Evolutionary conservation across 345 rosid genomes (phyloP).

Genomic region (Corymbia maculata): DNA sequence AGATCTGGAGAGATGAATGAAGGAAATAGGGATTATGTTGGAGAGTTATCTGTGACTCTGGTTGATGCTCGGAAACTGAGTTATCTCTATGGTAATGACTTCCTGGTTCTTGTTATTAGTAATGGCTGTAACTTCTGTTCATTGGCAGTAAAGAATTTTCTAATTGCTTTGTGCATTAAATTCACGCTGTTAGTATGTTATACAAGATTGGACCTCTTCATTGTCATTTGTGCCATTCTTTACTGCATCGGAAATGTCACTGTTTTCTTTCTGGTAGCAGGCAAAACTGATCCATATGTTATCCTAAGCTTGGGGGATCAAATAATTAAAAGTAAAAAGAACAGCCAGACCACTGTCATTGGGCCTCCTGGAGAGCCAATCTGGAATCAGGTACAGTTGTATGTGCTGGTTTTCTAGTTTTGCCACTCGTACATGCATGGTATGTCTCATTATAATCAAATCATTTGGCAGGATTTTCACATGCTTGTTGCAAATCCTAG

Average conservation of each 20-base stretch:
- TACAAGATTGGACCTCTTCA: background rate
- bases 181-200: background rate
- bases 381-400: slow-evolving; percentile 86
- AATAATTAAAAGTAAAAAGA: slow-evolving; percentile 85
- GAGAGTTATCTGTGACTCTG: slow-evolving; percentile 91
- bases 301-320: slow-evolving; percentile 75
- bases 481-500: slow-evolving; percentile 86
- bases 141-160: background rate
- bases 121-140: background rate
- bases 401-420: background rate
- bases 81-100: slow-evolving; percentile 55
- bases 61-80: slow-evolving; percentile 90
- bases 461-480: slow-evolving; percentile 74
- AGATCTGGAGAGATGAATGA: slow-evolving; percentile 82
- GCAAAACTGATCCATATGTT: slow-evolving; percentile 98
- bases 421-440: background rate
- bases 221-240: background rate
- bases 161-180: background rate
- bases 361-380: slow-evolving; percentile 97
- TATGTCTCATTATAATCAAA: background rate
- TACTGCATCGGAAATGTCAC: background rate
- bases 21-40: slow-evolving; percentile 84
- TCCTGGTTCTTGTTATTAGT: background rate
- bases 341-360: slow-evolving; percentile 91
- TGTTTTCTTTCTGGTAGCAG: slow-evolving; percentile 24